Evolutionary conservation across 2,329 filamentous ascomycete species (phyloP).

Genomic region (Cladosporium cucumerinum): DNA sequence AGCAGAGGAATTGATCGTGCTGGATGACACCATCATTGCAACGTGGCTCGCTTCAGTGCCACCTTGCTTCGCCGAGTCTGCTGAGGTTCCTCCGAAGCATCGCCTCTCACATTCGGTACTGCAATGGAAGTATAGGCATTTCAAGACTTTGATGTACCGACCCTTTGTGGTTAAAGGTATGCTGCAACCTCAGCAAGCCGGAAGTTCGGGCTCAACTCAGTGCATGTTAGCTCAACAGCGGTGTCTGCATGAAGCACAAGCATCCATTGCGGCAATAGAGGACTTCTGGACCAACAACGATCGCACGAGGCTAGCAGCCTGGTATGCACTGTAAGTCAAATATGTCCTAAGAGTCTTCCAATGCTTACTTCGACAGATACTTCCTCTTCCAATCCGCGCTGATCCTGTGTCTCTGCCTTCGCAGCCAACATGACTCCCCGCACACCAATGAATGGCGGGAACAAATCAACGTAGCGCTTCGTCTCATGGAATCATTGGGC

Average conservation of each 20-base stretch:
- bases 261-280: conserved; percentile 40
- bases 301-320: conserved; percentile 42
- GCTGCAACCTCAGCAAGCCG: conserved; percentile 25
- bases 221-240: neutral
- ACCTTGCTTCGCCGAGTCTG: conserved; percentile 31
- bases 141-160: conserved; percentile 49
- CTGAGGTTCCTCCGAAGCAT: conserved; percentile 27
- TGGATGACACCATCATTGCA: neutral
- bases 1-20: neutral
- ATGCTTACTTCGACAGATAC: neutral
- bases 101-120: conserved; percentile 24
- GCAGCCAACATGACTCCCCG: conserved; percentile 23
- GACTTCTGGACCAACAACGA: conserved; percentile 39
- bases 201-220: neutral
- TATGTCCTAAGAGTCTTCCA: neutral
- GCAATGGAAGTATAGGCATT: conserved; percentile 44
- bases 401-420: conserved; percentile 47
- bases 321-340: conserved; percentile 44
- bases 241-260: conserved; percentile 37
- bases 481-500: conserved; percentile 38
- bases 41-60: neutral
- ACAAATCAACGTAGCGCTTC: conserved; percentile 41
- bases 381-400: conserved; percentile 51
- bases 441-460: conserved; percentile 40
- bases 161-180: conserved; percentile 46